Conservation (phyloP, 1,139 yeast species). For the Dujonia santamariae region DNA sequence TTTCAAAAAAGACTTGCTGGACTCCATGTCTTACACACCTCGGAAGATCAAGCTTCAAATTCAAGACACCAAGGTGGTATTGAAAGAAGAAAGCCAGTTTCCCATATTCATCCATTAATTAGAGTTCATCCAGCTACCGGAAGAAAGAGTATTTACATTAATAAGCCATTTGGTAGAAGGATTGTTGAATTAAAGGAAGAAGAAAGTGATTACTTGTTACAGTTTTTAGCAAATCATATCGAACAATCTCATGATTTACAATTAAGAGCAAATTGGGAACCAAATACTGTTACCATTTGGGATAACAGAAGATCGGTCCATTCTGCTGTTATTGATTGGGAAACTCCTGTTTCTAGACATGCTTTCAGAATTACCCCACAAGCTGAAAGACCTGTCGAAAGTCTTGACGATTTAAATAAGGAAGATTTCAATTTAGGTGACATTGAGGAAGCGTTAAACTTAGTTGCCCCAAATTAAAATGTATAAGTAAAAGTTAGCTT, state of each 20-base stretch:
- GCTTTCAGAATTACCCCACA: conserved; percentile 46
- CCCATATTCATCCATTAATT: conserved; percentile 52
- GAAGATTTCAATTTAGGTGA: conserved; percentile 39
- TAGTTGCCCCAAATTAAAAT: background rate
- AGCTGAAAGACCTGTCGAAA: conserved; percentile 44
- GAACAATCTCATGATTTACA: conserved; percentile 51
- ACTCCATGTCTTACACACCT: conserved; percentile 64
- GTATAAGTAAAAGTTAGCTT: background rate
- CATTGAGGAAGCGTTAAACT: conserved; percentile 32
- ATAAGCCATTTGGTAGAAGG: conserved; percentile 51
- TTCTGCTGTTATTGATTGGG: conserved; percentile 44
- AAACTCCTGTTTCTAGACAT: conserved; percentile 39
- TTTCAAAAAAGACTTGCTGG: conserved; percentile 55
- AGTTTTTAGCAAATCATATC: conserved; percentile 48
- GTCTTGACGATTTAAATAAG: conserved; percentile 30
- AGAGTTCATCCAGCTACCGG: conserved; percentile 58
- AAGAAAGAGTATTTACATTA: conserved; percentile 50
- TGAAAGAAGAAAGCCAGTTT: conserved; percentile 42
- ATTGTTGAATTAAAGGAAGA: conserved; percentile 56
- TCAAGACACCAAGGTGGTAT: conserved; percentile 37
- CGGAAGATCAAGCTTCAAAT: conserved; percentile 62
- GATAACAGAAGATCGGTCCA: conserved; percentile 44
- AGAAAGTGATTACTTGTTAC: conserved; percentile 50
- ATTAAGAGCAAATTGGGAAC: conserved; percentile 57
- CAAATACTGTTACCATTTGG: conserved; percentile 54